Base-by-base conservation (phyloP, 2,329 filamentous ascomycete species). In the Alternaria brassicae region DNA sequence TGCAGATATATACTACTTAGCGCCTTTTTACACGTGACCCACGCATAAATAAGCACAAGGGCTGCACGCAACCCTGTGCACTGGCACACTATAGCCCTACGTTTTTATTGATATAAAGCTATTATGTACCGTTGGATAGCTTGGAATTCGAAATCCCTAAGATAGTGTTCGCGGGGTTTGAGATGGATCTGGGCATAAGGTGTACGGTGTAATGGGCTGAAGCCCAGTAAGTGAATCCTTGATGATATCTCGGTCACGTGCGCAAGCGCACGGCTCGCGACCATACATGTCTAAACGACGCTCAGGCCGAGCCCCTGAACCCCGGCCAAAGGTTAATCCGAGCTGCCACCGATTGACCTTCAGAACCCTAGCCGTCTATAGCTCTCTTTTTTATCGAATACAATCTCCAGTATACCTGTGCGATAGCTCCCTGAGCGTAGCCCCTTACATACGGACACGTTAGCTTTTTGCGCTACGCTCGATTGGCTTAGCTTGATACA, bases 241-340 rank as follows among this genome's bases (percentile, higher is more conserved):
- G 34, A 50, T 50, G 32, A 28, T 50, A 39, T 50, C 34, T 50
- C 47, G 47, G 47, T 50, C 47, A 50, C 47, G 34, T 27, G 47
- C 47, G 23, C 47, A 50, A 50, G 23, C 47, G 47, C 47, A 32
- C 30, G 30, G 30, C 30, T 13, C 30, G 30, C 30, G 30, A 32
- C 30, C 3, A 15, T 32, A 32, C 34, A 32, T 19, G 47, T 39
- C 47, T 25, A 15, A 50, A 50, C 34, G 23, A 39, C 23, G 34
- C 47, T 50, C 21, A 50, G 47, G 17, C 47, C 23, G 37, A 50
- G 37, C 32, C 47, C 15, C 47, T 50, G 17, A 28, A 39, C 12
- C 34, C 17, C 13, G n/a, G 37, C 49, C 6, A 17, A 40, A 19
- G 36, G 23, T 40, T 40, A 51, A 27, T 51, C 48, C 25, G n/a